These are phyloP conservation scores for Rhododendron henanense DNA, from an alignment of 148 eudicot genomes.

Conservation along the genomic window DNA sequence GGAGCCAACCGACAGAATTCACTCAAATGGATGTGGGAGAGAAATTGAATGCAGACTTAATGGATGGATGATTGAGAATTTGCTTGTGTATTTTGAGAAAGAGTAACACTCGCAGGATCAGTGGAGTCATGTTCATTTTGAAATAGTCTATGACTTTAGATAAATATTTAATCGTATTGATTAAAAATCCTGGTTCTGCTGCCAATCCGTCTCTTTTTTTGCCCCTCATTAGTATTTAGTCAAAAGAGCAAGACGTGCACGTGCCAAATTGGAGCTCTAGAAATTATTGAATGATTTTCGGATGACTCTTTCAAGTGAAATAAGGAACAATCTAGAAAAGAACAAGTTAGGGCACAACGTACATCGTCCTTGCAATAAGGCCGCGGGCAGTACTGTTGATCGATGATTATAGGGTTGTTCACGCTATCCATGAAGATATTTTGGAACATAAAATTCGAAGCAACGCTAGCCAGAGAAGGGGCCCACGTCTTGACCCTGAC, in stretches of 20 bases:
- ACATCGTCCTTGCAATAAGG: conserved; percentile 20
- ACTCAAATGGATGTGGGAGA: too few species aligned
- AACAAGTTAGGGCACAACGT: background rate
- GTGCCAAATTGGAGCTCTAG: background rate
- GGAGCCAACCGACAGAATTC: too few species aligned
- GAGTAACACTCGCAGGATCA: too few species aligned
- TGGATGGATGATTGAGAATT: too few species aligned
- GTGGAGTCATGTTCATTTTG: too few species aligned
- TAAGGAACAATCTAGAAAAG: background rate
- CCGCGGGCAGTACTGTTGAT: conserved; percentile 57
- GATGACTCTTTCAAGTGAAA: background rate
- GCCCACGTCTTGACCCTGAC: conserved; percentile 64
- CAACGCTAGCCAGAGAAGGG: conserved; percentile 15
- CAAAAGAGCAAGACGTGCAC: background rate
- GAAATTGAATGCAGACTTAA: too few species aligned
- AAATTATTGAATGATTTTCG: background rate
- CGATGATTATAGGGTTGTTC: conserved; percentile 55
- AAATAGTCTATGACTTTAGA: too few species aligned
- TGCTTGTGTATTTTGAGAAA: too few species aligned
- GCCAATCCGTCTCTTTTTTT: too few species aligned
- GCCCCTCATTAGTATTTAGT: too few species aligned
- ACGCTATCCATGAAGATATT: conserved; percentile 35
- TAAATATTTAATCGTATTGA: too few species aligned
- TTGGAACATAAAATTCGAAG: conserved; percentile 23
- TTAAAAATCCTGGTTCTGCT: too few species aligned